Base-by-base conservation (phyloP, 176 grass and related monocot species). In the Musa schizocarpa region DNA sequence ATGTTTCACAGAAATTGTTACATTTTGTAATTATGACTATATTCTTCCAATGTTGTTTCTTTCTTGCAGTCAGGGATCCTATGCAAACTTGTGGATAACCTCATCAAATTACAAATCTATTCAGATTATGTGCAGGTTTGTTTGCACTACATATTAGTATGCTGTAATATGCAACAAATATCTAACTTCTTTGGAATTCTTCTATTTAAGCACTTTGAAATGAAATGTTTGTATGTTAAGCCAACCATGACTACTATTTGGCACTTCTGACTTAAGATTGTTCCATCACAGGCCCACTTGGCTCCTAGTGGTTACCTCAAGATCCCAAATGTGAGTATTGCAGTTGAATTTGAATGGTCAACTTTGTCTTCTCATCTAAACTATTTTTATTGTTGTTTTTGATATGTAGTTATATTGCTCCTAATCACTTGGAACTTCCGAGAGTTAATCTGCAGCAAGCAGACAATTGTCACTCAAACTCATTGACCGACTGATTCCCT, bases 271-370 rank as follows among this genome's bases (percentile, higher is more conserved):
- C 79, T 74, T 75, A 53, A 66, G 43, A 70, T 64, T 80, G 34
- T 23, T 86, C 63, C 79, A 82, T 86, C 75, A 54, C 93, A 96
- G 93, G 87, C 81, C 65, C 93, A 96, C 74, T 85, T 96, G 78
- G 93, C 93, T 14, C 93, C 93, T 82, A 92, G 87, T 69, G 89
- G 93, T 52, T 92, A 96, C 85, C 58, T 96, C 78, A 96, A 96
- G 82, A 96, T 96, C 54, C 87, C 93, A 73, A 96, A 85, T 63
- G 93, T 96, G 74, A 86, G 93, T 86, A 53, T 63, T 43, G 34
- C 34, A 6, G 34, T 43, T 43, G 34, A 43, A 43, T 43, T 43
- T 43, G 34, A 43, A 43, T 43, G 34, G 34, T 43, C 34, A 43
- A 43, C 34, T 43, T 43, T 3, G 34, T 43, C 34, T 43, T 43